phyloP scores from a whole-genome alignment of 257 asterid genomes.

The Fraxinus pennsylvanica region DNA sequence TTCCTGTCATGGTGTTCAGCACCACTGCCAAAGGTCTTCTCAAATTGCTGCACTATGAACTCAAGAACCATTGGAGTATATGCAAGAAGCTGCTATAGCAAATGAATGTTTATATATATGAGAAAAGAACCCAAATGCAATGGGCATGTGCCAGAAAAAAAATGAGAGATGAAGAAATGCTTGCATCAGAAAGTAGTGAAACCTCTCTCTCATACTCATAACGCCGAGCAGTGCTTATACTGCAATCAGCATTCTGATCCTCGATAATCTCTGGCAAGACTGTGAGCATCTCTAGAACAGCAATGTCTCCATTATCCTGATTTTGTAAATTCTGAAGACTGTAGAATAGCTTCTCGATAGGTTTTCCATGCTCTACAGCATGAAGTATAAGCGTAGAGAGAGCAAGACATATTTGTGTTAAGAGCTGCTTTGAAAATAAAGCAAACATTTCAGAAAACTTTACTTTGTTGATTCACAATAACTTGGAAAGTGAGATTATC shows the following conservation, averaged over 20 bases:
- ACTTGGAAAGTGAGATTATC: not conserved
- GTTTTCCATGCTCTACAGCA: constrained; percentile 73
- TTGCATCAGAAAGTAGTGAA: constrained; percentile 31
- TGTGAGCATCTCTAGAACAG: constrained; percentile 77
- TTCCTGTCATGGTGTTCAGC: constrained; percentile 55
- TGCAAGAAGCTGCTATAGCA: constrained; percentile 73
- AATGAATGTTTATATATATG: constrained; percentile 31
- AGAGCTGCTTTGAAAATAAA: constrained; percentile 55
- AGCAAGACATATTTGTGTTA: constrained; percentile 93
- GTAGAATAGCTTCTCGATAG: constrained; percentile 76
- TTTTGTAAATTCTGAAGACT: constrained; percentile 68
- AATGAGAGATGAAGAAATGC: constrained; percentile 17
- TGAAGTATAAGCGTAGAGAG: constrained; percentile 72
- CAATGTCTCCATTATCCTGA: constrained; percentile 65
- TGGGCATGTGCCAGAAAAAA: not conserved
- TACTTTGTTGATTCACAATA: not conserved
- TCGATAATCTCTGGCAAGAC: constrained; percentile 86
- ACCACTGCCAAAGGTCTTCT: constrained; percentile 46
- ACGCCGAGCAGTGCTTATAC: constrained; percentile 54
- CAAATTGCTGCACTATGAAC: constrained; percentile 71
- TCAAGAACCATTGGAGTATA: constrained; percentile 77
- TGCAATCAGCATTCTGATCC: constrained; percentile 60
- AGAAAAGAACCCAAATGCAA: constrained; percentile 33
- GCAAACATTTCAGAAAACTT: constrained; percentile 32
- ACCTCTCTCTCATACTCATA: constrained; percentile 80